Conservation (phyloP, 331 rosid genomes). For the Telfairia occidentalis region DNA sequence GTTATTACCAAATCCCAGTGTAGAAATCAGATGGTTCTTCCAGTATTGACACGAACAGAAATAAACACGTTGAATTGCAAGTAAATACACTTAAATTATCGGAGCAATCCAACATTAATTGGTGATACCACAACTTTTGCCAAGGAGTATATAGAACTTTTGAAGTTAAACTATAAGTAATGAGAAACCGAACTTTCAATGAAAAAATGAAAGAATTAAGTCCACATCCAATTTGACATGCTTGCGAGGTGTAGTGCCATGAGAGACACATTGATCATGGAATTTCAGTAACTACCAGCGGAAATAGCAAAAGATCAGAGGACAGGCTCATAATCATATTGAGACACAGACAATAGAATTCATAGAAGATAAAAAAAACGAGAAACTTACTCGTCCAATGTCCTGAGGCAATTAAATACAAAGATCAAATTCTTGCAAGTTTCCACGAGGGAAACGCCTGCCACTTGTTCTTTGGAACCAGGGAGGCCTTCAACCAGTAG, state of each 20-base stretch:
- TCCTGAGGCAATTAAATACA: slow-evolving; percentile 48
- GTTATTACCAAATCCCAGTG: neutral
- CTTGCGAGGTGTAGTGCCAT: neutral
- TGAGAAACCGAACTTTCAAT: too few species aligned
- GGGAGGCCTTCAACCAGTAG: slow-evolving; percentile 15
- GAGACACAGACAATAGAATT: neutral
- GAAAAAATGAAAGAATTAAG: too few species aligned
- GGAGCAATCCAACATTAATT: neutral
- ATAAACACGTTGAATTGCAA: neutral
- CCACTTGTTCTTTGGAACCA: slow-evolving; percentile 23
- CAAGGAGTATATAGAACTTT: neutral
- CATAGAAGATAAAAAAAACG: neutral
- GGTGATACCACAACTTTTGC: neutral
- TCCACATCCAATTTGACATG: too few species aligned
- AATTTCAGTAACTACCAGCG: neutral
- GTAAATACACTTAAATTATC: neutral
- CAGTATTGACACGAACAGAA: neutral
- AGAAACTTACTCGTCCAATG: slow-evolving; percentile 45
- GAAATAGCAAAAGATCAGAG: neutral
- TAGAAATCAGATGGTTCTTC: neutral
- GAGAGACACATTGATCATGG: neutral
- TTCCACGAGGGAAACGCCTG: slow-evolving; percentile 26
- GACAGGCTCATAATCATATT: neutral
- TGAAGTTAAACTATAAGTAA: neutral
- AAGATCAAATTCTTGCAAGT: slow-evolving; percentile 42